Conservation (phyloP, 805 yeast genomes). For the Vanderwaltozyma polyspora region DNA sequence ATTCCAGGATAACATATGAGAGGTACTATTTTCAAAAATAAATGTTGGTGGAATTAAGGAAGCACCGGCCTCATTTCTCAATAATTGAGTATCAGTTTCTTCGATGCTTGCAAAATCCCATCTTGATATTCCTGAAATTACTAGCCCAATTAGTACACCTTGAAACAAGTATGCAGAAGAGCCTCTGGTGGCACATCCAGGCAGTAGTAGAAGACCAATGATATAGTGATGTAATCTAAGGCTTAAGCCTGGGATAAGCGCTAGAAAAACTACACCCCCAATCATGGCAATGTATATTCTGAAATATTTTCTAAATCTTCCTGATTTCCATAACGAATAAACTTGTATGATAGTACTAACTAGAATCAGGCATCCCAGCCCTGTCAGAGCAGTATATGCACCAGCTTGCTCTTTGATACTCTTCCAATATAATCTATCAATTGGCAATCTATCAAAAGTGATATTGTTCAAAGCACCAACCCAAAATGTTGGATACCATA, state of each 20-base stretch:
- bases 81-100: constrained; percentile 57
- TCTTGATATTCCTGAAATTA: constrained; percentile 73
- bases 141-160: constrained; percentile 72
- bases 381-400: constrained; percentile 50
- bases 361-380: constrained; percentile 38
- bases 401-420: constrained; percentile 74
- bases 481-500: constrained; percentile 80
- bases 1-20: constrained; percentile 23
- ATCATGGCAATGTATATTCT: constrained; percentile 40
- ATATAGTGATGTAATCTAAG: constrained; percentile 76
- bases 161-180: constrained; percentile 63
- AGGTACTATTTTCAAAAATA: constrained; percentile 7
- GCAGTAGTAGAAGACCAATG: constrained; percentile 62
- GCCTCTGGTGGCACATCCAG: constrained; percentile 75
- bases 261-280: constrained; percentile 33
- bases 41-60: constrained; percentile 40
- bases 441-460: constrained; percentile 80
- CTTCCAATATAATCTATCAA: constrained; percentile 64
- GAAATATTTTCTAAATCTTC: constrained; percentile 51
- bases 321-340: constrained; percentile 67
- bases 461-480: constrained; percentile 74
- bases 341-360: constrained; percentile 63
- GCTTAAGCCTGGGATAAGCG: constrained; percentile 52
- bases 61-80: constrained; percentile 64
- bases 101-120: constrained; percentile 92